Evolutionary conservation across 1,284 basidiomycete genomes (phyloP).

Genomic region (Mycena sp.): DNA sequence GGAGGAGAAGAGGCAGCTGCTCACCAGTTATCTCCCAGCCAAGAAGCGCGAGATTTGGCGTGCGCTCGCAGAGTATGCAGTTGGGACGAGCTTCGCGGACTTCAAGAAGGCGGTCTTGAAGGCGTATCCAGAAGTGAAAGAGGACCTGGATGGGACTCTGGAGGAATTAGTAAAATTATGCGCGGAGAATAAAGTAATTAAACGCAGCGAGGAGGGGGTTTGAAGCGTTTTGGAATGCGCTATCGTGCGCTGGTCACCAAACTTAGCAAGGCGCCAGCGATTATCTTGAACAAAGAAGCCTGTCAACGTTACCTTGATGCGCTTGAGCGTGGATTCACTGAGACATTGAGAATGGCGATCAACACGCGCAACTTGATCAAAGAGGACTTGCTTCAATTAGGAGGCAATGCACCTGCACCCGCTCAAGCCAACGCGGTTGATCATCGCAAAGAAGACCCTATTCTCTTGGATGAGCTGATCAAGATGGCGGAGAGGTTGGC

Average conservation of each 20-base stretch:
- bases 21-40: too few relatives aligned
- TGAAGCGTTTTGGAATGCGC: conserved; percentile 1
- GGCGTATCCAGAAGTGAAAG: too few relatives aligned
- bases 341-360: conserved; percentile 6
- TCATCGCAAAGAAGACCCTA: conserved; percentile 10
- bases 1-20: too few relatives aligned
- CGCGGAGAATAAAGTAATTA: too few relatives aligned
- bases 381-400: conserved; percentile 4
- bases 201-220: too few relatives aligned
- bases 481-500: too few relatives aligned
- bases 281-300: conserved; percentile 6
- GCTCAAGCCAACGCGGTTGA: background rate
- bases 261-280: background rate
- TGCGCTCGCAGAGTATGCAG: too few relatives aligned
- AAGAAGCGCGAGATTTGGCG: too few relatives aligned
- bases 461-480: background rate
- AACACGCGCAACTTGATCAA: conserved; percentile 7
- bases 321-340: conserved; percentile 12
- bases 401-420: background rate
- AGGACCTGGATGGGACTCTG: too few relatives aligned
- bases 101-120: too few relatives aligned
- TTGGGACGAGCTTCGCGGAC: too few relatives aligned
- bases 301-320: background rate
- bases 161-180: too few relatives aligned
- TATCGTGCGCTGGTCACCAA: background rate